Evolutionary conservation across 2,329 filamentous ascomycete genomes (phyloP), one percentile per base, ranked within the genome.

Genomic region (Alternaria triticimaculans): DNA sequence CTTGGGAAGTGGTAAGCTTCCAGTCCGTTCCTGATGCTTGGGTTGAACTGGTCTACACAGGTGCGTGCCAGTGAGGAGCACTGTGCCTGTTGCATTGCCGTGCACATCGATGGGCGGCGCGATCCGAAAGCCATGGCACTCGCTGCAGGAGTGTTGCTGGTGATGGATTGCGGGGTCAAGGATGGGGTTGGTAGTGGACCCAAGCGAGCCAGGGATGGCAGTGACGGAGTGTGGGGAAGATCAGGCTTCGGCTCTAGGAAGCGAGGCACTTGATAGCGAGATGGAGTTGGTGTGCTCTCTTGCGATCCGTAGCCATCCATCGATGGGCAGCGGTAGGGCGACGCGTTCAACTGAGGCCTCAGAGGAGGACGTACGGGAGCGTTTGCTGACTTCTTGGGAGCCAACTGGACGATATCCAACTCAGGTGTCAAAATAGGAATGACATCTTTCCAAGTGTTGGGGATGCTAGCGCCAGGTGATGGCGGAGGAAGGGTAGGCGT

Each of bases 101-200:
- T 81, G 77, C 84, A 84, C 79, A 89, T 87, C 43, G 87, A 88
- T 46, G 87, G 83, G 62, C 85, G 82, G 62, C 85, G 83, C 62
- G 83, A 81, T 65, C 80, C 78, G 60, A 81, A 81, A 64, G 82
- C 80, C 70, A 81, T 79, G 71, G 80, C 82, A 86, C 87, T 86
- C 87, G 80, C 87, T 80, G 87, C 87, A 88, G 88, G 87, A 86
- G 87, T 87, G 79, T 78, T 83, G 68, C 82, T 83, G 70, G 82
- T 80, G 64, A 80, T 80, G 50, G 85, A 82, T 66, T 87, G 86
- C 41, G 88, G 88, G 48, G 88, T 90, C 80, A 89, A 81, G 68
- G 85, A 83, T 56, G 88, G 88, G n/a, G 88, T 90, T 15, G 87
- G 87, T 60, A 90, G 79, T 62, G 87, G 84, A 67, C 82, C 82